Percentiles rank a stretch among this genome's conserved stretches.
Conservation (phyloP, 768 basidiomycete genomes). For the Leccinum barrowsii region DNA sequence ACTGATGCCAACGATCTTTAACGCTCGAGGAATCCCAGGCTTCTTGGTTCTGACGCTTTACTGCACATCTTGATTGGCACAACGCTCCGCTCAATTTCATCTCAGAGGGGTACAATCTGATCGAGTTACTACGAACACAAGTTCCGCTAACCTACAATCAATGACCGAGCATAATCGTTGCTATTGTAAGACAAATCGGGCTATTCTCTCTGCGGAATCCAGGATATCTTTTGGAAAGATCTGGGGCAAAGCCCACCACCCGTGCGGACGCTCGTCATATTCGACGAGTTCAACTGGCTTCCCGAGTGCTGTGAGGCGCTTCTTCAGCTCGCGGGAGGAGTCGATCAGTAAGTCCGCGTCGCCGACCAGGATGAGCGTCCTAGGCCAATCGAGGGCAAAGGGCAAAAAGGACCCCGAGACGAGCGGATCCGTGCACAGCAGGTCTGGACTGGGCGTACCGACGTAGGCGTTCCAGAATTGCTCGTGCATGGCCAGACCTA, state of each 20-base stretch:
- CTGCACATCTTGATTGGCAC: too few species aligned
- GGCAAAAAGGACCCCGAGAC: constrained; percentile 14
- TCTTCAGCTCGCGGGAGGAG: background rate
- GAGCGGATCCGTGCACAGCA: constrained; percentile 14
- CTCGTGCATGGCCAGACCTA: background rate
- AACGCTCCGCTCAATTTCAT: background rate
- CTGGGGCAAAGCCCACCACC: constrained; percentile 16
- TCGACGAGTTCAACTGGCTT: constrained; percentile 21
- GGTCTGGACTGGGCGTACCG: constrained; percentile 1
- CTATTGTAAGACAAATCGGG: background rate
- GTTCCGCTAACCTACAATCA: background rate
- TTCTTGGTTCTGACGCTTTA: background rate
- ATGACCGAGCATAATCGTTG: background rate
- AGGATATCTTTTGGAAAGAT: constrained; percentile 14
- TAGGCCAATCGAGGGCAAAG: constrained; percentile 18
- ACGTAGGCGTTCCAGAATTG: constrained; percentile 4
- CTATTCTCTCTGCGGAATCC: constrained; percentile 11
- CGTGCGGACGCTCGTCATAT: constrained; percentile 22
- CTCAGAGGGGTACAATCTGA: background rate
- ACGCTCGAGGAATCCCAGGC: background rate
- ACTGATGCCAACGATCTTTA: background rate
- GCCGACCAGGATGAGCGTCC: constrained; percentile 22
- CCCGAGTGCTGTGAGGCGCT: background rate
- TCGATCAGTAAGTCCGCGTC: constrained; percentile 14
- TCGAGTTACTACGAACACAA: background rate